Evolutionary conservation across 768 basidiomycete genomes (phyloP).

Genomic region (Suillus placidus): DNA sequence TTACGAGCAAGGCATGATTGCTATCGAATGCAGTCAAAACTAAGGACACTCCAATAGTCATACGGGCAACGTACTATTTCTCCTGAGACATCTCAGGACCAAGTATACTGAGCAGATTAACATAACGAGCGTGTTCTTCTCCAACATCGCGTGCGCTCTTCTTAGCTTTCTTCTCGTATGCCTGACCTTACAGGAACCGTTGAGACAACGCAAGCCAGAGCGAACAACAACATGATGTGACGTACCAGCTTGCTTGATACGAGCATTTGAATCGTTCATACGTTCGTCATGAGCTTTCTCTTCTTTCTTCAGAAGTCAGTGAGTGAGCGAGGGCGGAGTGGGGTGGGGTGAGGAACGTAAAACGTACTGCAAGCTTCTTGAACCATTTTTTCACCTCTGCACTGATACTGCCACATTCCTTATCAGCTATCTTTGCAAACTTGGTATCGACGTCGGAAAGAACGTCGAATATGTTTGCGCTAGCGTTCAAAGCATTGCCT

Average conservation of each 20-base stretch:
- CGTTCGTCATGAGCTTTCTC: conserved; percentile 77
- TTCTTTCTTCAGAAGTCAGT: conserved; percentile 59
- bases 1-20: conserved; percentile 65
- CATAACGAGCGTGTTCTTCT: conserved; percentile 79
- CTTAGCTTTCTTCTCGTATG: conserved; percentile 81
- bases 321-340: background rate
- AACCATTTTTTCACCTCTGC: conserved; percentile 83
- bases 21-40: conserved; percentile 37
- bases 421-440: conserved; percentile 74
- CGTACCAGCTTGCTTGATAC: conserved; percentile 76
- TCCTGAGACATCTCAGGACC: conserved; percentile 81
- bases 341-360: conserved; percentile 13
- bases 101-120: conserved; percentile 68
- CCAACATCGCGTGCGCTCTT: conserved; percentile 64
- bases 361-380: conserved; percentile 74
- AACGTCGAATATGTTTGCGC: conserved; percentile 68
- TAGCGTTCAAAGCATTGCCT: conserved; percentile 72
- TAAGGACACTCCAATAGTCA: background rate
- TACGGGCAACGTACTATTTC: conserved; percentile 60
- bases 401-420: conserved; percentile 67
- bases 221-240: background rate
- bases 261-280: conserved; percentile 65
- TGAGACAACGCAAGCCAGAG: conserved; percentile 11
- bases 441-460: conserved; percentile 72
- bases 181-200: conserved; percentile 49